Evolutionary conservation across 345 rosid genomes (phyloP).

Genomic region (Dipteronia dyeriana): DNA sequence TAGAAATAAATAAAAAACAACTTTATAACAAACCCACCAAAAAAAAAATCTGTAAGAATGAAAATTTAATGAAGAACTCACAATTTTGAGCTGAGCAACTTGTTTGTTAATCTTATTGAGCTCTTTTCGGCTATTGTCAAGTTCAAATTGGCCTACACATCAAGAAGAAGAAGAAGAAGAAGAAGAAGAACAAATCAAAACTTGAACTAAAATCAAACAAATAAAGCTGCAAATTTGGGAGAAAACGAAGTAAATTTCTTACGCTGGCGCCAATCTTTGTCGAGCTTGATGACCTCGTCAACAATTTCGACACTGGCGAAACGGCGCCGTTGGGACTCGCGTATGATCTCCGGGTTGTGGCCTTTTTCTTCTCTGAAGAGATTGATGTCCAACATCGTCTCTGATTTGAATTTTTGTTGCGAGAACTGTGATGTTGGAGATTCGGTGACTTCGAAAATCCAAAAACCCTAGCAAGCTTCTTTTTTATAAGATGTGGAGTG

Average conservation of each 20-base stretch:
- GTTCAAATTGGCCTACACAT: slow-evolving; percentile 64
- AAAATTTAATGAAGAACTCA: slow-evolving; percentile 25
- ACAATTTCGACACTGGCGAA: slow-evolving; percentile 61
- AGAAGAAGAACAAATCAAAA: slow-evolving; percentile 10
- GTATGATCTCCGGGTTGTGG: slow-evolving; percentile 65
- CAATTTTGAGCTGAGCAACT: slow-evolving; percentile 74
- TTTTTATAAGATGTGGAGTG: neutral
- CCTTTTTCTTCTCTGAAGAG: slow-evolving; percentile 78
- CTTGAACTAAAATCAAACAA: neutral
- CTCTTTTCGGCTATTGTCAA: slow-evolving; percentile 63
- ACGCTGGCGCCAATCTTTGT: slow-evolving; percentile 84
- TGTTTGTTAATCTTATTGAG: slow-evolving; percentile 69
- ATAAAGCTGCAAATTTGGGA: no score
- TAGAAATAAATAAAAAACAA: neutral
- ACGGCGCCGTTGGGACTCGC: slow-evolving; percentile 80
- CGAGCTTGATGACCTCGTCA: slow-evolving; percentile 71
- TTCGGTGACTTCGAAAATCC: neutral
- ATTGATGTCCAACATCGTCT: slow-evolving; percentile 74
- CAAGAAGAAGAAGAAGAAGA: neutral
- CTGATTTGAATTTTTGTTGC: neutral
- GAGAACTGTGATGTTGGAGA: neutral
- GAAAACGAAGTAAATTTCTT: neutral
- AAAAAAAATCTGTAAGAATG: neutral
- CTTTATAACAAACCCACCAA: neutral
- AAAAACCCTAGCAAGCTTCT: neutral